phyloP scores from a whole-genome alignment of 192 early-diverging fungal genomes.

The Coemansia sp. region DNA sequence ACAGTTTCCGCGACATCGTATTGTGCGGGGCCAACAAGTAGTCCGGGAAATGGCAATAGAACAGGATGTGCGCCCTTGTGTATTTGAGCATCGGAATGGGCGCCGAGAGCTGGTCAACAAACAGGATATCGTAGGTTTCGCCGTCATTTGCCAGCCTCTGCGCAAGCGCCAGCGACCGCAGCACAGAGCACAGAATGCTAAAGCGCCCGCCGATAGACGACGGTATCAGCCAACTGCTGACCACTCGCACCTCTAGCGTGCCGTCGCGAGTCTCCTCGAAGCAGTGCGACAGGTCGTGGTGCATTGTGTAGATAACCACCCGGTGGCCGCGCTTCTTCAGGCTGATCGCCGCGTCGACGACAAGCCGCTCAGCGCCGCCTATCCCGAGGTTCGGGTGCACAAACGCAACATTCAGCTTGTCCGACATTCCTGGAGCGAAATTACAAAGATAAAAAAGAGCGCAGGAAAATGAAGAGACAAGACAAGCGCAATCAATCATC shows the following conservation, averaged over 20 bases:
- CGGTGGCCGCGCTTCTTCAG: slow-evolving; percentile 79
- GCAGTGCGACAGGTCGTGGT: slow-evolving; percentile 85
- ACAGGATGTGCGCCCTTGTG: slow-evolving; percentile 75
- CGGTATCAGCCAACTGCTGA: slow-evolving; percentile 75
- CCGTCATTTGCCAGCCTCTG: slow-evolving; percentile 53
- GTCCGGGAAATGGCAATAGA: slow-evolving; percentile 98
- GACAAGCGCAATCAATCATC: neutral
- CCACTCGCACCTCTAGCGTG: slow-evolving; percentile 73
- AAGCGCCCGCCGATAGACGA: slow-evolving; percentile 69
- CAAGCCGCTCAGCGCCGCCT: slow-evolving; percentile 92
- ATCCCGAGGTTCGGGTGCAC: slow-evolving; percentile 95
- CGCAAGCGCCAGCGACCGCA: slow-evolving; percentile 73
- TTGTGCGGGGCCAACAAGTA: slow-evolving; percentile 74
- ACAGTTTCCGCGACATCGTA: slow-evolving; percentile 64
- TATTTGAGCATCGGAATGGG: slow-evolving; percentile 78
- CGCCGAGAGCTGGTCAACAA: slow-evolving; percentile 89
- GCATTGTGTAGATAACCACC: slow-evolving; percentile 85
- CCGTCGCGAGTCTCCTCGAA: slow-evolving; percentile 92
- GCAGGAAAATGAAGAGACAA: neutral
- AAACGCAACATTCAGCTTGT: slow-evolving; percentile 68
- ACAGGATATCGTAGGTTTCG: slow-evolving; percentile 69
- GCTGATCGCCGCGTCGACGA: slow-evolving; percentile 88
- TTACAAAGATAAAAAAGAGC: slow-evolving; percentile 4
- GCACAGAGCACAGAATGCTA: slow-evolving; percentile 81
- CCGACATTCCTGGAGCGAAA: slow-evolving; percentile 12